A percentile compares a stretch with the other conserved stretches of the same genome.
Conservation (phyloP, 805 yeast species). For the Candida railenensis region DNA sequence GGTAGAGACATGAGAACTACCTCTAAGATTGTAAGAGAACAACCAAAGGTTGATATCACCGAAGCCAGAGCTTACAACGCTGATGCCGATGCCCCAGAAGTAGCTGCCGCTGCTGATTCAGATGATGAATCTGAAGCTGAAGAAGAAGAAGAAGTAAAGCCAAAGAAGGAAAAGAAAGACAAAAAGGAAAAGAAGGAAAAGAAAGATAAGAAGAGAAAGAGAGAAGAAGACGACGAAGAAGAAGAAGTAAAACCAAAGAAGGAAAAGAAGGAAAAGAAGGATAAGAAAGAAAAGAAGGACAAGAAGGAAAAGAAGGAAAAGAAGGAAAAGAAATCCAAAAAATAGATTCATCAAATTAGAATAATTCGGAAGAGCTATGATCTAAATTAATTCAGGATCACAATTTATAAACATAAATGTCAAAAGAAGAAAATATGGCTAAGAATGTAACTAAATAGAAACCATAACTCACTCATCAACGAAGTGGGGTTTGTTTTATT, state of each 20-base stretch:
- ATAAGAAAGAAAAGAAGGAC: slow-evolving; percentile 20
- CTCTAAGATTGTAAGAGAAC: slow-evolving; percentile 76
- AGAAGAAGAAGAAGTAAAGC: slow-evolving; percentile 27
- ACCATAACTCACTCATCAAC: too few species aligned
- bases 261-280: slow-evolving; percentile 27
- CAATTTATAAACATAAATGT: background rate
- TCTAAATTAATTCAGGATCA: background rate
- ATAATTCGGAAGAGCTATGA: background rate
- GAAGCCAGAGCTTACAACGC: slow-evolving; percentile 89
- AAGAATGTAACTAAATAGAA: background rate
- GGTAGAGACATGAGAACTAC: slow-evolving; percentile 95
- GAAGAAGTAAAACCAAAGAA: slow-evolving; percentile 20
- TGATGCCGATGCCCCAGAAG: slow-evolving; percentile 79
- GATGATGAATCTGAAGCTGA: slow-evolving; percentile 24
- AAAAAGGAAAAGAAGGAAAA: slow-evolving; percentile 23
- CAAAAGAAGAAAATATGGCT: background rate
- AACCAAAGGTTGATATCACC: slow-evolving; percentile 81
- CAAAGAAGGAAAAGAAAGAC: slow-evolving; percentile 30
- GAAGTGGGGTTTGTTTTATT: background rate
- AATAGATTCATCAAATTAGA: slow-evolving; percentile 12
- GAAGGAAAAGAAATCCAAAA: slow-evolving; percentile 23
- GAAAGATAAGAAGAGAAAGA: slow-evolving; percentile 22
- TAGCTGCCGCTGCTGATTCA: slow-evolving; percentile 27
- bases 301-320: slow-evolving; percentile 28
- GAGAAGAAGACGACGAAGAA: slow-evolving; percentile 24